Conservation (phyloP, 78 protist genomes). For the Guillardia theta region DNA sequence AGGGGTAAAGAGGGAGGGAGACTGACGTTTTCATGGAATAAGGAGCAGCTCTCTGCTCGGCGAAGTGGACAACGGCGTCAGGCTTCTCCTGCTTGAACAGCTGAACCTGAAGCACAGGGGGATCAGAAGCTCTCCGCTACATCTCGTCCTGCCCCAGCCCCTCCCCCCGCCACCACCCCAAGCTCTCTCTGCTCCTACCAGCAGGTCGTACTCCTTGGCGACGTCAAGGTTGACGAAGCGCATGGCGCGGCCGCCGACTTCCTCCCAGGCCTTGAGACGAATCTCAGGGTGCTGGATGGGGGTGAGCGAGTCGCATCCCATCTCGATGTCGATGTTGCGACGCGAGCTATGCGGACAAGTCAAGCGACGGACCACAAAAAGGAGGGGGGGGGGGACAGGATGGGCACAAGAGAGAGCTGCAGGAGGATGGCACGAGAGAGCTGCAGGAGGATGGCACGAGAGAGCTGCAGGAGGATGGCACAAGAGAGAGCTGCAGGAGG, state of each 20-base stretch:
- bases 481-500: too few species aligned
- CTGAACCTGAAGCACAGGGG: neutral
- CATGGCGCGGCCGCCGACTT: neutral
- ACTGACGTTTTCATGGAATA: constrained; percentile 38
- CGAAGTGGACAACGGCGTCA: constrained; percentile 56
- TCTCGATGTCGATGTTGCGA: constrained; percentile 55
- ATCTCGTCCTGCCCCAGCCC: neutral
- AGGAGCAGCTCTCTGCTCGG: constrained; percentile 63
- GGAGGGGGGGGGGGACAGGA: too few species aligned
- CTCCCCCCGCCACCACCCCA: neutral
- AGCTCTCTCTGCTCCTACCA: neutral
- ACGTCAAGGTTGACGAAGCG: constrained; percentile 46
- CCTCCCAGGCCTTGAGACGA: constrained; percentile 52
- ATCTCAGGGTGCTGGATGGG: constrained; percentile 39
- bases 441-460: too few species aligned
- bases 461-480: too few species aligned
- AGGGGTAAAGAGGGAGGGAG: neutral
- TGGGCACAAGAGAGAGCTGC: too few species aligned
- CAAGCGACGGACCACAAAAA: too few species aligned
- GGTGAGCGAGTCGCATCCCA: constrained; percentile 53
- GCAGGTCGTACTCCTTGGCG: constrained; percentile 22
- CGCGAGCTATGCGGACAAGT: too few species aligned
- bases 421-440: too few species aligned
- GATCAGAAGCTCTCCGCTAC: too few species aligned
- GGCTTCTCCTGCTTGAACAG: constrained; percentile 47